A percentile compares a stretch with the other conserved stretches of the same genome.
phyloP scores from a whole-genome alignment of 2,329 filamentous ascomycete genomes.

The Trichoderma koningii region DNA sequence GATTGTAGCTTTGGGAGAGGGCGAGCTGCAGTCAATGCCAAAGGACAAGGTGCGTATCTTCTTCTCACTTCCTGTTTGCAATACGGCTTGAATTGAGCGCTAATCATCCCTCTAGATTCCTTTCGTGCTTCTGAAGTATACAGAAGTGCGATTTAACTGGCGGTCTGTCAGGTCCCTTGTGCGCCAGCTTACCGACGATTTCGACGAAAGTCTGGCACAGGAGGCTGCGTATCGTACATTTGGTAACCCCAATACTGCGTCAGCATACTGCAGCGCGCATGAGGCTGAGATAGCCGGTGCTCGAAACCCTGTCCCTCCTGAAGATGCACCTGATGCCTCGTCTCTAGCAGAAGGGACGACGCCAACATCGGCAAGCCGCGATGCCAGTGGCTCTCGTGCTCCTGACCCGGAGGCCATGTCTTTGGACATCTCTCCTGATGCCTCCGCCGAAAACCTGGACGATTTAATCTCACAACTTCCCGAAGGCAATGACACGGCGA shows the following conservation, averaged over 20 bases:
- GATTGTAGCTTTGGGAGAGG: constrained; percentile 73
- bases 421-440: constrained; percentile 39
- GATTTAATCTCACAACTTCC: constrained; percentile 36
- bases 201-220: constrained; percentile 62
- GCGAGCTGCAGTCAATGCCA: constrained; percentile 64
- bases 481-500: constrained; percentile 31
- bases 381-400: constrained; percentile 33
- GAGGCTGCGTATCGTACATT: constrained; percentile 85
- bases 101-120: constrained; percentile 28
- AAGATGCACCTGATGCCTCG: constrained; percentile 51
- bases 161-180: constrained; percentile 36
- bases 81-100: not conserved
- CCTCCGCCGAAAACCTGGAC: constrained; percentile 36
- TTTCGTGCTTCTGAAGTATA: constrained; percentile 49
- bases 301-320: constrained; percentile 67
- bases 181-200: constrained; percentile 40
- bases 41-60: constrained; percentile 58
- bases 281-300: constrained; percentile 57
- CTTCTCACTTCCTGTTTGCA: not conserved
- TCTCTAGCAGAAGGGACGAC: constrained; percentile 35
- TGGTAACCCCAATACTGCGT: constrained; percentile 60
- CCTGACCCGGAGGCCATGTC: constrained; percentile 44
- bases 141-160: constrained; percentile 53
- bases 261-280: constrained; percentile 75
- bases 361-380: constrained; percentile 30